Base-by-base conservation (phyloP, 768 basidiomycete species). In the Candolleomyces eurysporus region DNA sequence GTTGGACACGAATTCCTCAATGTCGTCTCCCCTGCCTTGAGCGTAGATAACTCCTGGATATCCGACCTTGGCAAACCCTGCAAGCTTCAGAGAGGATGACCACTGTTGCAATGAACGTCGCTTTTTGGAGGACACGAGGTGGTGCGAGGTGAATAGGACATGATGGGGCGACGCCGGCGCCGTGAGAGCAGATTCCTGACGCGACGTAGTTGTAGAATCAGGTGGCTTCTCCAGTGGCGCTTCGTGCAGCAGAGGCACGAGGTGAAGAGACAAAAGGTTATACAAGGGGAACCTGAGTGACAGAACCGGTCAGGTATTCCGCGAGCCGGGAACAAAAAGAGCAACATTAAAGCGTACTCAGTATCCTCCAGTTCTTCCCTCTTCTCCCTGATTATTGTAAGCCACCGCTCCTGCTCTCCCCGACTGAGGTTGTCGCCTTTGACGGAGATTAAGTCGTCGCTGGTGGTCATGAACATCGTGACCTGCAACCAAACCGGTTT, bases 41-140 rank as follows among this genome's bases (percentile, higher is more conserved):
- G 81, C 86, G 59, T 90, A 92, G 48, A 92, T 89, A 49, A 90
- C 77, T 4, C 89, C 90, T 13, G 90, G 90, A 70, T 91, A 82
- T 0, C 90, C 89, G 9, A 88, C 79, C 72, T 91, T 92, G 0
- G 88, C 85, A 68, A 91, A 92, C 0, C 91, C 90, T 1, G 73
- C 64, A 13, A 91, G 65, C 4, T 72, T 72, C 45, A 90, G 79
- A 7, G 82, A 76, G 14, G 79, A 76, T 1, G 86, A 79, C 82
- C 87, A 87, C 40, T 77, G 73, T 62, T 83, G 79, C 32, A 86
- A 73, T 61, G 82, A 77, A 40, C 84, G 79, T 58, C 89, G 79
- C 73, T 90, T 89, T 66, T 81, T 77, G 22, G 85, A 78, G 56
- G 91, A 86, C 45, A 85, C 73, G 58, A 89, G 82, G 69, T 89